phyloP scores from a whole-genome alignment of 2,329 filamentous ascomycete genomes.

The Aspergillus eucalypticola region DNA sequence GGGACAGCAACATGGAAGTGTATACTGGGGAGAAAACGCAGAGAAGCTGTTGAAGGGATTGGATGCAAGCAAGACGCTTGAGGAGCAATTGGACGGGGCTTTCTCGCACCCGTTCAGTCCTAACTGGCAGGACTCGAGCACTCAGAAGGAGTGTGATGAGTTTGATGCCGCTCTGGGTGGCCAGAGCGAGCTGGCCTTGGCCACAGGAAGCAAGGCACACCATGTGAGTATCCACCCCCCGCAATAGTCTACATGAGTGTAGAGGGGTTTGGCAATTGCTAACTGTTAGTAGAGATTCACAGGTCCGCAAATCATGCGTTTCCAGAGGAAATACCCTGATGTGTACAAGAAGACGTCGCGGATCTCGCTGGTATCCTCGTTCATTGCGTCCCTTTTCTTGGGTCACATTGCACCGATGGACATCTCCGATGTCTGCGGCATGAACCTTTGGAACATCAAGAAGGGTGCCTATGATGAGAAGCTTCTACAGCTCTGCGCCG shows the following conservation, averaged over 20 bases:
- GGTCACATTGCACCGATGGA: conserved; percentile 86
- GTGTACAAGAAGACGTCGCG: conserved; percentile 78
- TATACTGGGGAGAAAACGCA: conserved; percentile 80
- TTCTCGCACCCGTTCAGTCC: conserved; percentile 86
- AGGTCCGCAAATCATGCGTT: conserved; percentile 91
- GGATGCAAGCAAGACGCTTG: conserved; percentile 61
- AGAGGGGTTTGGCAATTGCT: conserved; percentile 1
- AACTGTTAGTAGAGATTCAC: conserved; percentile 72
- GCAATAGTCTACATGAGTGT: neutral
- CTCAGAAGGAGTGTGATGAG: conserved; percentile 83
- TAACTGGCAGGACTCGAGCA: conserved; percentile 98
- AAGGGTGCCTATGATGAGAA: conserved; percentile 70
- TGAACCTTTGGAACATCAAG: conserved; percentile 93
- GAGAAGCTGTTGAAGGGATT: conserved; percentile 64
- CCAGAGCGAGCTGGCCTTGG: conserved; percentile 68
- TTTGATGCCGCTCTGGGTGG: conserved; percentile 75
- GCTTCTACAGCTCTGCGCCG: conserved; percentile 74
- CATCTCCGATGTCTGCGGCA: conserved; percentile 90
- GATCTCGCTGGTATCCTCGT: conserved; percentile 93
- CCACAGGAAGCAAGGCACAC: conserved; percentile 90
- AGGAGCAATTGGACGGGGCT: conserved; percentile 70
- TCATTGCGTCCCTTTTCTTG: conserved; percentile 86
- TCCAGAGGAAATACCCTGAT: conserved; percentile 75
- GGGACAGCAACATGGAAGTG: conserved; percentile 96
- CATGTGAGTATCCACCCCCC: conserved; percentile 63